These are phyloP conservation scores for Themeda triandra DNA, from an alignment of 176 grass and related monocot genomes.

Conservation along the genomic window DNA sequence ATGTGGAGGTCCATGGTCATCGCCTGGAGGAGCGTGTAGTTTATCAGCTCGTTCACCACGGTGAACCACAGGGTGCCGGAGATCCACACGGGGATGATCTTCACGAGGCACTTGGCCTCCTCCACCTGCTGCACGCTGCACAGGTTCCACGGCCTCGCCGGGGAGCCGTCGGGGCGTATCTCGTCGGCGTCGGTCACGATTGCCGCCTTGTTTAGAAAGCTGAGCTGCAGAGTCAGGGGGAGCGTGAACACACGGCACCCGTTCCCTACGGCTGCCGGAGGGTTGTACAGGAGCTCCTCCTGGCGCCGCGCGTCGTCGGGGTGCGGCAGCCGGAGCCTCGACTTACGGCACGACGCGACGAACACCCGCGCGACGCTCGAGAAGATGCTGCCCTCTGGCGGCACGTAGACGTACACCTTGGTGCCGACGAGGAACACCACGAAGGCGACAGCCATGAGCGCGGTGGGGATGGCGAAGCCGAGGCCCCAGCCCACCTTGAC, in stretches of 20 bases:
- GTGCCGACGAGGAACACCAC: constrained; percentile 29
- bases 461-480: constrained; percentile 40
- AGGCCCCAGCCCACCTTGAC: constrained; percentile 33
- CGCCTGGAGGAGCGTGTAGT: constrained; percentile 30
- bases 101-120: constrained; percentile 37
- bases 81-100: constrained; percentile 44
- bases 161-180: constrained; percentile 18
- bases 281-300: constrained; percentile 24
- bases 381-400: constrained; percentile 46
- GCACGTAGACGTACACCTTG: constrained; percentile 21
- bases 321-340: constrained; percentile 27
- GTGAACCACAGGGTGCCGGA: constrained; percentile 42
- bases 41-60: not conserved
- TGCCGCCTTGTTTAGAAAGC: constrained; percentile 56
- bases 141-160: constrained; percentile 29
- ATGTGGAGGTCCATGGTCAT: constrained; percentile 42
- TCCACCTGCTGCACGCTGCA: constrained; percentile 65
- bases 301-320: constrained; percentile 7
- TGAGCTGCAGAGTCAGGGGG: constrained; percentile 24
- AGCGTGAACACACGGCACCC: not conserved
- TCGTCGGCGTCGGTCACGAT: constrained; percentile 23
- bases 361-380: constrained; percentile 17
- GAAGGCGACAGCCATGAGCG: constrained; percentile 11
- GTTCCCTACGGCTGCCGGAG: not conserved
- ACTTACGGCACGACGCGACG: constrained; percentile 41